Percentiles rank a stretch among this genome's conserved stretches.
Evolutionary conservation across 495 filamentous ascomycete genomes (phyloP).

Genomic region (Darksidea phi): DNA sequence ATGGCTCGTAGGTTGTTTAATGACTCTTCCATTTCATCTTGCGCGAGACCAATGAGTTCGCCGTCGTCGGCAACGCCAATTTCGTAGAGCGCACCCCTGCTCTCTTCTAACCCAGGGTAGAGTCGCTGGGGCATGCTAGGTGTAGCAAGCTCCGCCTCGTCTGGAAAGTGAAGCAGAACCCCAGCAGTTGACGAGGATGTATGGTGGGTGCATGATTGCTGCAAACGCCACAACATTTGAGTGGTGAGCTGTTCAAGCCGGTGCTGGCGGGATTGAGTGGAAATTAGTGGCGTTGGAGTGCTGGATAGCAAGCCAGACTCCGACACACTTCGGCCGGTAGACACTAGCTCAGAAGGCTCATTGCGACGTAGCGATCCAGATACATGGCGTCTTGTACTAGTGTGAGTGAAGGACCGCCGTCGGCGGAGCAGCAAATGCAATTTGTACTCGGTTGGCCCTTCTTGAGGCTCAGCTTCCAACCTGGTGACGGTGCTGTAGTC

Average conservation of each 20-base stretch:
- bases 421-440: constrained; percentile 84
- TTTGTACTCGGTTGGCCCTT: constrained; percentile 95
- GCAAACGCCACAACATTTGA: constrained; percentile 89
- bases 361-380: constrained; percentile 59
- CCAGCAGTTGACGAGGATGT: constrained; percentile 67
- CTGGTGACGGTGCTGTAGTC: constrained; percentile 68
- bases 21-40: constrained; percentile 90
- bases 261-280: constrained; percentile 68
- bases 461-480: constrained; percentile 86
- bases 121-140: constrained; percentile 62
- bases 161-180: constrained; percentile 70
- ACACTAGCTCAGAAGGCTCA: constrained; percentile 21
- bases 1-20: constrained; percentile 78
- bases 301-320: constrained; percentile 22
- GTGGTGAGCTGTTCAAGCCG: constrained; percentile 88
- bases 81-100: constrained; percentile 89
- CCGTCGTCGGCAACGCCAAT: constrained; percentile 96
- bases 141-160: constrained; percentile 54
- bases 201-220: constrained; percentile 92
- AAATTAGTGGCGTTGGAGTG: constrained; percentile 44
- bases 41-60: constrained; percentile 81
- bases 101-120: constrained; percentile 83
- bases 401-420: constrained; percentile 66
- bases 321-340: constrained; percentile 28
- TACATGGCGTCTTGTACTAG: constrained; percentile 60